phyloP scores from a whole-genome alignment of 768 basidiomycete species.

The Coprinellus aureogranulatus region DNA sequence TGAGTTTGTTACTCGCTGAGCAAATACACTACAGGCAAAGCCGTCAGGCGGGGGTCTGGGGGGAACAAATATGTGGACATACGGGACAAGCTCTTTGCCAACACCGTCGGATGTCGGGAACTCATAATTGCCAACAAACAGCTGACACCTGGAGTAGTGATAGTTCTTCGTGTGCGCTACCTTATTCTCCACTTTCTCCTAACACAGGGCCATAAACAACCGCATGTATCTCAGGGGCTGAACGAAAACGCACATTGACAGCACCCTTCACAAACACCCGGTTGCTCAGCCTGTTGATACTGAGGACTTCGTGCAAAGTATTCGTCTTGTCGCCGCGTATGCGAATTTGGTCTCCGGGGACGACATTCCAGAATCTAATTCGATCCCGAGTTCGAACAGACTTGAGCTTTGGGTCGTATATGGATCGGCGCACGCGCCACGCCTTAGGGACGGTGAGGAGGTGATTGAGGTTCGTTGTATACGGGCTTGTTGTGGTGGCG shows the following conservation, averaged over 20 bases:
- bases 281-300: conserved; percentile 73
- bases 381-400: conserved; percentile 62
- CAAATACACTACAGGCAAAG: conserved; percentile 61
- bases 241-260: conserved; percentile 28
- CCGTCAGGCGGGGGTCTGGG: conserved; percentile 2
- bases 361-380: conserved; percentile 85
- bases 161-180: conserved; percentile 46
- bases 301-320: conserved; percentile 65
- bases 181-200: conserved; percentile 26
- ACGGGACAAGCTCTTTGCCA: conserved; percentile 46
- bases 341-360: conserved; percentile 79
- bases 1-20: conserved; percentile 63
- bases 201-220: conserved; percentile 9
- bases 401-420: conserved; percentile 48
- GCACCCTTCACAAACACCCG: conserved; percentile 54
- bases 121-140: conserved; percentile 68
- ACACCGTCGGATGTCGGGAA: conserved; percentile 45
- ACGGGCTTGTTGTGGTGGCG: conserved; percentile 51
- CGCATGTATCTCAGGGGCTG: neutral
- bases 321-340: conserved; percentile 62
- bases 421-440: conserved; percentile 44
- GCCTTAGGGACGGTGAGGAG: conserved; percentile 58
- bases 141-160: conserved; percentile 79
- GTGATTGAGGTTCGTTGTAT: conserved; percentile 68
- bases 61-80: conserved; percentile 22